Base-by-base conservation (phyloP, 495 filamentous ascomycete genomes). In the Jackrogersella minutella region DNA sequence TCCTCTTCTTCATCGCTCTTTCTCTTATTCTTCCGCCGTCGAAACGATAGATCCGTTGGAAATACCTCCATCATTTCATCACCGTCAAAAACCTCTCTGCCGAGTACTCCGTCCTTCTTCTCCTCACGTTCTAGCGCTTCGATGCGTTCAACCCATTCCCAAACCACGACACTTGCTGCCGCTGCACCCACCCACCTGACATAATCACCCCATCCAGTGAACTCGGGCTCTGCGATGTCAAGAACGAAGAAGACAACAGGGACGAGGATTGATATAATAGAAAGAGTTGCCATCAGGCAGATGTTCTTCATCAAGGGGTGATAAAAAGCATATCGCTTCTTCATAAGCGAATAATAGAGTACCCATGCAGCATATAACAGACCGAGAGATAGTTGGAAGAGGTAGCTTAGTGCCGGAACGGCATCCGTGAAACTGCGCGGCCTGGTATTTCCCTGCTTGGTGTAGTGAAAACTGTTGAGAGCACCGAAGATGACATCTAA, bases 121-220 rank as follows among this genome's bases (percentile, higher is more conserved):
- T 99, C 95, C 71, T 99, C 94, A 52, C 95, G 86, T 77, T 99
- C 95, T 47, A 99, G 78, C 0, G 93, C 93, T 74, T 99, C 95
- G 53, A 99, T 99, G n/a, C 96, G 85, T 75, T 99, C 95, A 14
- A 99, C 95, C 95, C 95, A 99, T 76, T 99, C 95, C 95, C 95
- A 99, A 1, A 99, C 95, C 13, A 98, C 90, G 16, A 97, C 95
- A 78, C 93, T 97, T 6, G 95, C 96, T 1, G 93, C 93, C 0
- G 93, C 93, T 0, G 96, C 95, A 28, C 95, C 96, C 40, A 98
- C 96, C 95, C 96, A 99, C 69, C 95, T 82, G 51, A 98, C 92
- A 71, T 97, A 99, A 64, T 96, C 95, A 69, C 95, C 96, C 95
- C 95, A 99, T 13, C 92, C 93, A 24, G 91, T 92, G 46, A 97